Evolutionary conservation across 768 basidiomycete genomes (phyloP).

Genomic region (Hemileccinum impolitum): DNA sequence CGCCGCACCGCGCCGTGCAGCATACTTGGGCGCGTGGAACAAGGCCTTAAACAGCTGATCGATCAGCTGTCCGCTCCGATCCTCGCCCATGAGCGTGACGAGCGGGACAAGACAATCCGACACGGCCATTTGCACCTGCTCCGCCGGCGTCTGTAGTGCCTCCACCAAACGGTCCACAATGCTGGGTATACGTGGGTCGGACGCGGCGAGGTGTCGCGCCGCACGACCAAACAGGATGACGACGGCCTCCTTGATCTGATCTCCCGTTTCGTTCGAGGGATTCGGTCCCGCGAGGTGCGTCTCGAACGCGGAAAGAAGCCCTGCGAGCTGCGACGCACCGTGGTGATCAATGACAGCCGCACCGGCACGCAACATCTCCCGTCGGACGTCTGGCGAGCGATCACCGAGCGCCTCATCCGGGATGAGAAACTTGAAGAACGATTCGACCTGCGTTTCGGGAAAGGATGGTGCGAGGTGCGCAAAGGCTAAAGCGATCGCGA

Average conservation of each 20-base stretch:
- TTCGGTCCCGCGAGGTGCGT: conserved; percentile 54
- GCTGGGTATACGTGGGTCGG: conserved; percentile 71
- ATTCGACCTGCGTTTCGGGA: conserved; percentile 53
- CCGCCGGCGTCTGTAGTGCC: conserved; percentile 89
- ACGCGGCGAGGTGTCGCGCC: conserved; percentile 78
- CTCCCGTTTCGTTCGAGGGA: conserved; percentile 67
- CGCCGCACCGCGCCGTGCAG: conserved; percentile 91
- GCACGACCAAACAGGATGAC: conserved; percentile 93
- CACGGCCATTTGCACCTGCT: conserved; percentile 95
- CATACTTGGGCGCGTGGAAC: conserved; percentile 81
- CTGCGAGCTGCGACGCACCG: conserved; percentile 66
- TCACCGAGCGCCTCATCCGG: conserved; percentile 88
- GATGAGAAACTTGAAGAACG: conserved; percentile 85
- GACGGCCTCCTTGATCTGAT: conserved; percentile 91
- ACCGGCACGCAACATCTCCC: conserved; percentile 85
- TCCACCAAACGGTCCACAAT: conserved; percentile 86
- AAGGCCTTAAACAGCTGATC: conserved; percentile 76
- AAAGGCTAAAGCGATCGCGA: conserved; percentile 70
- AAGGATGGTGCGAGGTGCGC: conserved; percentile 65
- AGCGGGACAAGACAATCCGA: conserved; percentile 93
- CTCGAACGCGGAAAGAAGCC: conserved; percentile 82
- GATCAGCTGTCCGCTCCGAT: conserved; percentile 50
- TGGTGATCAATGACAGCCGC: conserved; percentile 78
- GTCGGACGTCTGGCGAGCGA: conserved; percentile 72
- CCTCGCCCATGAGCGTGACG: conserved; percentile 59